A percentile compares a stretch with the other conserved stretches of the same genome.
These are phyloP conservation scores for Fusarium sp. DNA, from an alignment of 2,329 filamentous ascomycete genomes.

Conservation along the genomic window DNA sequence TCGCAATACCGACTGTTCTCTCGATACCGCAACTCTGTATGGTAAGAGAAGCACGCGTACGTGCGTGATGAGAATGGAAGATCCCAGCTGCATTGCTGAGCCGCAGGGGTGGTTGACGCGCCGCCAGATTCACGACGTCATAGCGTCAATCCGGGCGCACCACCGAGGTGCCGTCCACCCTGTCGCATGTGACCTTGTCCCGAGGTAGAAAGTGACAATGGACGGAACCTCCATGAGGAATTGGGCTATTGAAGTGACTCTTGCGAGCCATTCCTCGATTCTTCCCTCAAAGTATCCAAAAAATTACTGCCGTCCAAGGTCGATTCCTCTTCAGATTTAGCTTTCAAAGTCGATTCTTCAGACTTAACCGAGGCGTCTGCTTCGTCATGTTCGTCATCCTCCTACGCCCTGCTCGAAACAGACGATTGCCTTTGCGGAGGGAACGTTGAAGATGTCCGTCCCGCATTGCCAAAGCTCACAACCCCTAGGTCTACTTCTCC, in stretches of 20 bases:
- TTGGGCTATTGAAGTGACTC: not conserved
- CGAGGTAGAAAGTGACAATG: slow-evolving; percentile 22
- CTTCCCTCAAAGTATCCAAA: too few relatives aligned
- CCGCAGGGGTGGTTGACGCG: slow-evolving; percentile 24
- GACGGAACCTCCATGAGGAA: not conserved
- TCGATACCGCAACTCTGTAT: not conserved
- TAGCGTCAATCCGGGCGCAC: slow-evolving; percentile 23
- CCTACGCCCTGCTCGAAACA: slow-evolving; percentile 64
- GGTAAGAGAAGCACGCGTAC: slow-evolving; percentile 12
- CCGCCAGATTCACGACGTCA: slow-evolving; percentile 38
- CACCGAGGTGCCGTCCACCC: slow-evolving; percentile 26
- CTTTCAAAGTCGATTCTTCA: too few relatives aligned
- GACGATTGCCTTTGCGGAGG: slow-evolving; percentile 63
- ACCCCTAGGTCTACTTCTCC: slow-evolving; percentile 69
- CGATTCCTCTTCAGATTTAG: too few relatives aligned
- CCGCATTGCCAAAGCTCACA: slow-evolving; percentile 55
- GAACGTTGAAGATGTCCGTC: slow-evolving; percentile 63
- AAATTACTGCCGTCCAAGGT: too few relatives aligned
- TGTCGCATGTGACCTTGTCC: slow-evolving; percentile 39
- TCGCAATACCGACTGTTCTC: not conserved
- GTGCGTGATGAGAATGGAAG: slow-evolving; percentile 20
- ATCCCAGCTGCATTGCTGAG: slow-evolving; percentile 21
- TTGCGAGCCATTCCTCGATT: too few relatives aligned
- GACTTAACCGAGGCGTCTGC: not conserved
- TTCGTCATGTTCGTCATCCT: not conserved